These are phyloP conservation scores for Nitzschia sp. DNA, from an alignment of 108 stramenopile species.

Conservation along the genomic window DNA sequence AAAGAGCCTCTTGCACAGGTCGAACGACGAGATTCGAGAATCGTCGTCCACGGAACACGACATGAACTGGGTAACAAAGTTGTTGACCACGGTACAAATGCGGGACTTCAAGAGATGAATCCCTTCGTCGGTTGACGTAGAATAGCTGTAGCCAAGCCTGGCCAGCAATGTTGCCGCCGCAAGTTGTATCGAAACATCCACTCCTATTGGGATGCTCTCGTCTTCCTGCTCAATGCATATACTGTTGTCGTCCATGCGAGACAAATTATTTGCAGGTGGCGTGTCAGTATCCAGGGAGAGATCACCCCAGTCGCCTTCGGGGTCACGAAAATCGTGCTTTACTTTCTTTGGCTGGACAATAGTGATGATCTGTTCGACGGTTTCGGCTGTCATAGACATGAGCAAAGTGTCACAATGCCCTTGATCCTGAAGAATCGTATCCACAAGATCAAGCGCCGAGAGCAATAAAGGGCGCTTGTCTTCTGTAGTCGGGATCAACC, in stretches of 20 bases:
- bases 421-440: slow-evolving; percentile 10
- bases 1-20: slow-evolving; percentile 15
- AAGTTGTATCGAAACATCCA: slow-evolving; percentile 29
- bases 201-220: slow-evolving; percentile 8
- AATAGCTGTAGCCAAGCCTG: slow-evolving; percentile 19
- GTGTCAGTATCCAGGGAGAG: slow-evolving; percentile 24
- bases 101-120: slow-evolving; percentile 22
- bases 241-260: slow-evolving; percentile 32
- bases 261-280: slow-evolving; percentile 34
- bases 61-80: slow-evolving; percentile 7
- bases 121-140: slow-evolving; percentile 13
- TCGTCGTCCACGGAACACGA: not conserved
- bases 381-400: slow-evolving; percentile 14
- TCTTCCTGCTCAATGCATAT: slow-evolving; percentile 33
- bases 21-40: slow-evolving; percentile 2
- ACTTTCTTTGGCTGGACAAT: slow-evolving; percentile 26
- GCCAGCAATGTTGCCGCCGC: slow-evolving; percentile 26
- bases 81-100: slow-evolving; percentile 20
- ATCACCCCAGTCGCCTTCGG: not conserved
- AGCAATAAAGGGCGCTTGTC: slow-evolving; percentile 16
- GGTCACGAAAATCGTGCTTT: slow-evolving; percentile 7
- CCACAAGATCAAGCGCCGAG: slow-evolving; percentile 14
- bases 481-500: slow-evolving; percentile 12
- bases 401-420: not conserved
- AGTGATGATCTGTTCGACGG: slow-evolving; percentile 19